Evolutionary conservation across 768 basidiomycete species (phyloP), one percentile per base, ranked within the genome.

Genomic region (Mycena epipterygia): DNA sequence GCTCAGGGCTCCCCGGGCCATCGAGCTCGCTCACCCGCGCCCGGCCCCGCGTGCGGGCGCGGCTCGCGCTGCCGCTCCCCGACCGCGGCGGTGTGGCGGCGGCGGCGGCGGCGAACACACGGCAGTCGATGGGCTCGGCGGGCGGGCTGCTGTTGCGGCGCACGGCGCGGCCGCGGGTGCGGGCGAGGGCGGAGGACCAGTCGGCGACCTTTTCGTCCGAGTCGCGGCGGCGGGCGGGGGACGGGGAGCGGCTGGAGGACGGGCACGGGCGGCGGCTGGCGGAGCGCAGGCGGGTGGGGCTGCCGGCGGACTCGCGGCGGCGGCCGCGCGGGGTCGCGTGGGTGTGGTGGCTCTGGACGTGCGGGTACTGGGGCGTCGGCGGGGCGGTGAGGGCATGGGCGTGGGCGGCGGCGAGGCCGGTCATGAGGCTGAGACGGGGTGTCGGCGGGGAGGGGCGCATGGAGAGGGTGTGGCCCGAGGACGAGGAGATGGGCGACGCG

Each of bases 361-460:
- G 67, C 72, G 77, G 23, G 83, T 77, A 59, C 76, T 33, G 77
- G 80, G n/a, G 83, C 89, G 88, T 66, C 89, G 89, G 65, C 89
- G 87, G 88, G 87, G 81, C 30, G 51, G 51, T 29, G 51, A 6
- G 30, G 51, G 51, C 30, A 30, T 29, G 51, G 57, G 69, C 59
- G 51, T 23, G 74, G 64, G 49, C 69, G 19, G 74, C 64, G 17
- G 79, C 78, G 60, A 80, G 62, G 25, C 78, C 77, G 6, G 79
- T 81, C 71, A 76, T 52, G 57, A 83, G 79, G 37, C 80, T 75
- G 68, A 84, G 78, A 81, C 87, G 91, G 74, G 90, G 90, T 7
- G 90, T 91, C 5, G 90, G 89, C 57, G 90, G 90, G 37, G 90
- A 90, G 19, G 83, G 81, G 30, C 86, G 88, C 14, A 23, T 17